Percentiles rank a stretch among this genome's conserved stretches.
These are phyloP conservation scores for Tetradesmus obliquus DNA, from an alignment of 139 green algal species.

Conservation along the genomic window DNA sequence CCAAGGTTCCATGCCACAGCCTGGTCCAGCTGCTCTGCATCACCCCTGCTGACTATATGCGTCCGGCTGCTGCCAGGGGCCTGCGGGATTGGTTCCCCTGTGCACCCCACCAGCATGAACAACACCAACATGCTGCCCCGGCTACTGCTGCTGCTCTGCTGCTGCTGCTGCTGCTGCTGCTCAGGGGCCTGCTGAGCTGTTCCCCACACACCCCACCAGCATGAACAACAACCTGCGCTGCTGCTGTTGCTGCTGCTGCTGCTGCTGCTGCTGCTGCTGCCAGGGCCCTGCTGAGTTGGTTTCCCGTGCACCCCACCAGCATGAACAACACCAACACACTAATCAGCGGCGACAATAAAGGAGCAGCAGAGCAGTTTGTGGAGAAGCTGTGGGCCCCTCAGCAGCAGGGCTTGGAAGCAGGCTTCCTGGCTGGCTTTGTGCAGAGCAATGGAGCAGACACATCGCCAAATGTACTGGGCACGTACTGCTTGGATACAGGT, in stretches of 20 bases:
- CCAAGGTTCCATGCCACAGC: too few relatives aligned
- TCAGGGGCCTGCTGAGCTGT: conserved; percentile 19
- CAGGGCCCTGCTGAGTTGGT: conserved; percentile 17
- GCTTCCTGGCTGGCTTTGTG: conserved; percentile 83
- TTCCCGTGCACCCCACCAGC: conserved; percentile 28
- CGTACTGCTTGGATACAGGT: conserved; percentile 86
- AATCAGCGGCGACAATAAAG: conserved; percentile 91
- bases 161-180: not conserved
- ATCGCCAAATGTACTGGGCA: conserved; percentile 80
- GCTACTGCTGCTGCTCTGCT: conserved; percentile 14
- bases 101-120: conserved; percentile 31
- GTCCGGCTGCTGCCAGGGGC: not conserved
- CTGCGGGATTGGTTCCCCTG: conserved; percentile 24
- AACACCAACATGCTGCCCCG: conserved; percentile 56
- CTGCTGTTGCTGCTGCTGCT: not conserved
- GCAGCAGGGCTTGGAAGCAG: not conserved
- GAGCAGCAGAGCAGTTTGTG: conserved; percentile 76
- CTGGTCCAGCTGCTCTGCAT: not conserved
- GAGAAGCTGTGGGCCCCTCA: conserved; percentile 64
- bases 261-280: conserved; percentile 38
- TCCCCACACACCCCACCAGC: conserved; percentile 21
- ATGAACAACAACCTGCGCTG: conserved; percentile 22
- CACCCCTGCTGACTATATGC: not conserved
- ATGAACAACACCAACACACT: conserved; percentile 58
- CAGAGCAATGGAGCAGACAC: conserved; percentile 83